phyloP scores from a whole-genome alignment of 2,329 filamentous ascomycete species.

The Ascochyta fabae region DNA sequence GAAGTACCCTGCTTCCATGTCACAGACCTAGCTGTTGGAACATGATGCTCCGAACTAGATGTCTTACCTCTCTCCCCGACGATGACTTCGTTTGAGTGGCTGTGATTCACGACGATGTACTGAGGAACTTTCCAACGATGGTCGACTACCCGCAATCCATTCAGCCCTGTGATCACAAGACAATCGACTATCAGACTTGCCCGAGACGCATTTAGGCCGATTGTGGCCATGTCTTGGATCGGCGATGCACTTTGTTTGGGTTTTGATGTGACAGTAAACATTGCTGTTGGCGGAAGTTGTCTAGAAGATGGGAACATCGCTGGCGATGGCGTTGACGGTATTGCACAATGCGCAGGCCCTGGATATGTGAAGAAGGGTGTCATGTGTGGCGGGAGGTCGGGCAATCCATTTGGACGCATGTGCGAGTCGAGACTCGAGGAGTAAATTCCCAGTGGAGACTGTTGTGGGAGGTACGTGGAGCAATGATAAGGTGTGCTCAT shows the following conservation, averaged over 20 bases:
- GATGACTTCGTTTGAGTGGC: too few relatives aligned
- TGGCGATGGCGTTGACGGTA: neutral
- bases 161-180: constrained; percentile 27
- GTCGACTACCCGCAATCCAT: constrained; percentile 26
- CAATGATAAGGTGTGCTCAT: neutral
- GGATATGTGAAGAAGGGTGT: neutral
- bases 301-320: neutral
- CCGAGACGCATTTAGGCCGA: neutral
- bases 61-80: neutral
- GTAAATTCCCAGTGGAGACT: neutral
- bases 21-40: too few relatives aligned
- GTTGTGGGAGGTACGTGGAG: neutral
- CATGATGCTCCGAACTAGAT: neutral
- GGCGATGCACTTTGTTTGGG: constrained; percentile 13
- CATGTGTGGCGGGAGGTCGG: neutral
- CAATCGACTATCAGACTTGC: constrained; percentile 17
- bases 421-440: neutral
- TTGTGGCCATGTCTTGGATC: neutral
- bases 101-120: constrained; percentile 1
- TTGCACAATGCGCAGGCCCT: neutral
- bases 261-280: constrained; percentile 29
- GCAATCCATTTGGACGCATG: neutral
- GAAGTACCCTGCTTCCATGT: neutral
- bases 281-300: constrained; percentile 23
- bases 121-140: constrained; percentile 24